phyloP scores from a whole-genome alignment of 2,329 filamentous ascomycete genomes.

The Hirsutella minnesotensis region DNA sequence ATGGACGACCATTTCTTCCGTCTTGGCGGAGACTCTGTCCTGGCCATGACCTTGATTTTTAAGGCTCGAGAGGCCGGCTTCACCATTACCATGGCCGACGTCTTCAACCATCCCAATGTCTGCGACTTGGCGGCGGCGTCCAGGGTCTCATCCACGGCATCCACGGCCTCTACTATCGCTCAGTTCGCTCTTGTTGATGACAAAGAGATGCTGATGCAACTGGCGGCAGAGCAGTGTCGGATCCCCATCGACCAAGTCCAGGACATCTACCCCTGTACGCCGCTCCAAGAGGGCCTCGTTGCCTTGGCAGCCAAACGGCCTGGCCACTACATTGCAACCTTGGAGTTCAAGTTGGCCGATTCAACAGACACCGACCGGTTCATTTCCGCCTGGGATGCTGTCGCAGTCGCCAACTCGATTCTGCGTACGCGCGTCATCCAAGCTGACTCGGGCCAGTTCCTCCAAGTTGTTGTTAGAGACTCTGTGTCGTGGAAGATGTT shows the following conservation, averaged over 20 bases:
- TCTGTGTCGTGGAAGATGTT: conserved; percentile 20
- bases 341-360: conserved; percentile 29
- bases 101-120: no score
- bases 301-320: conserved; percentile 37
- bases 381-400: conserved; percentile 28
- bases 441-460: conserved; percentile 26
- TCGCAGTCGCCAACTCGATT: conserved; percentile 25
- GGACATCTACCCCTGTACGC: not conserved
- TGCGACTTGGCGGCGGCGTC: not conserved
- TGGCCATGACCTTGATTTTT: not conserved
- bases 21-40: not conserved
- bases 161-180: not conserved
- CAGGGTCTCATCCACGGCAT: not conserved
- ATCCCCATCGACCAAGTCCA: not conserved
- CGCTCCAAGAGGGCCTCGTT: conserved; percentile 22
- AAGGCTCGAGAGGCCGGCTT: not conserved
- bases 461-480: conserved; percentile 34
- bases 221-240: not conserved
- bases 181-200: not conserved
- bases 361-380: conserved; percentile 23
- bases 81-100: not conserved
- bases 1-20: no score
- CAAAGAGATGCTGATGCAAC: not conserved
- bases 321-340: conserved; percentile 40
- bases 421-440: conserved; percentile 38